Evolutionary conservation across 768 basidiomycete genomes (phyloP), one percentile per base, ranked within the genome.

Genomic region (Amanita polypyramis): DNA sequence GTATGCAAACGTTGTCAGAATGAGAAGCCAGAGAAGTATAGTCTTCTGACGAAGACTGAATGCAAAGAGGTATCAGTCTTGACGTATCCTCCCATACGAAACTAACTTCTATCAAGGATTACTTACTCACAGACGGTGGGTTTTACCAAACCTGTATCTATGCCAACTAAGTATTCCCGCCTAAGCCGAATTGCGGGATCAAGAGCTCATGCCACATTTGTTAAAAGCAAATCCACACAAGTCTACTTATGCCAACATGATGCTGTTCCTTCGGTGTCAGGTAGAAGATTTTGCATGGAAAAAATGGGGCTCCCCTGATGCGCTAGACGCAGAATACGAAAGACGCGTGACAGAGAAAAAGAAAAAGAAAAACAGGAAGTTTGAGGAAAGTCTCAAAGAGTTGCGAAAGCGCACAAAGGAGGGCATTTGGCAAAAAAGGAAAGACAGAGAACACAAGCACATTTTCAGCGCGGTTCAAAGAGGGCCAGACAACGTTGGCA

Each of bases 231-330:
- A 97, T 62, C 94, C 91, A 3, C 93, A 96, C 68, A 85, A 88
- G 54, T 86, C 92, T 9, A 94, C 90, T 0, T 98, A 88, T 60
- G 87, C 88, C 30, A 99, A 98, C 70, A 98, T 98, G 96, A 98
- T 98, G 96, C 74, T 99, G 17, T 98, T 87, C 66, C 72, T 97
- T 4, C 81, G 96, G 29, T 85, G 71, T 58, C 95, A 98, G 62
- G 90, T 96, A 1, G 96, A 99, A 62, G 88, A 83, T 38, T 97
- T 94, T 64, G 95, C 96, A 4, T 96, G 85, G 85, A 83, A 88
- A 61, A 99, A 99, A 65, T 99, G 96, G 96, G 94, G 92, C 0
- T 88, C 91, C 1, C 75, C 89, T 7, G 93, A 96, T 62, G 90
- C 80, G 8, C 64, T 99, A 41, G 95, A 98, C 58, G 75, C 73